A percentile compares a stretch with the other conserved stretches of the same genome.
These are phyloP conservation scores for Termitomyces sp. DNA, from an alignment of 768 basidiomycete genomes.

Conservation along the genomic window DNA sequence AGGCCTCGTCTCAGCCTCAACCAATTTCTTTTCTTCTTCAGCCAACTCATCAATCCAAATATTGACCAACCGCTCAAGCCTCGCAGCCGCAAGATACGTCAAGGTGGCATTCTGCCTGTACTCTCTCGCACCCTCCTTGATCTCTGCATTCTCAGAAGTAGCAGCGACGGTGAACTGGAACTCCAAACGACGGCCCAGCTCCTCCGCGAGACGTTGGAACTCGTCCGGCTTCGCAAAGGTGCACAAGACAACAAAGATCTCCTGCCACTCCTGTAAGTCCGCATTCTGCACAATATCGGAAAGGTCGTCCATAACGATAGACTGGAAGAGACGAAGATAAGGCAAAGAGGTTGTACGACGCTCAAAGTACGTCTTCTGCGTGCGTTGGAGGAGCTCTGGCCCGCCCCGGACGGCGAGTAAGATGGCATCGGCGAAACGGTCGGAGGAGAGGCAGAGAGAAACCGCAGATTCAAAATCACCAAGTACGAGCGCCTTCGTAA, in stretches of 20 bases:
- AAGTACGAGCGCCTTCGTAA: slow-evolving; percentile 90
- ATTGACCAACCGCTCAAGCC: slow-evolving; percentile 80
- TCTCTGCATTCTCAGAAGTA: slow-evolving; percentile 43
- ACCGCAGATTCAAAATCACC: slow-evolving; percentile 97
- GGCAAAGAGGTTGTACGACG: slow-evolving; percentile 70
- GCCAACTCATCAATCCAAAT: slow-evolving; percentile 90
- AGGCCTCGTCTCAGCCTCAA: slow-evolving; percentile 34
- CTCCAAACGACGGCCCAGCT: slow-evolving; percentile 88
- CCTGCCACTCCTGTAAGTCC: slow-evolving; percentile 91
- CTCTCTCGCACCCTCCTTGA: slow-evolving; percentile 37
- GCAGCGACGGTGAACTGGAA: slow-evolving; percentile 68
- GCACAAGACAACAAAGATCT: slow-evolving; percentile 94
- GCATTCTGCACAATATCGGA: slow-evolving; percentile 95
- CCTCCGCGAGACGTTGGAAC: slow-evolving; percentile 84
- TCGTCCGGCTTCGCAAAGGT: slow-evolving; percentile 87
- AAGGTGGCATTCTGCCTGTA: slow-evolving; percentile 86
- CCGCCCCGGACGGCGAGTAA: slow-evolving; percentile 91
- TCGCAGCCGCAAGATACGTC: slow-evolving; percentile 89
- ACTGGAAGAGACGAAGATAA: slow-evolving; percentile 92
- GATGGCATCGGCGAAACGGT: slow-evolving; percentile 93
- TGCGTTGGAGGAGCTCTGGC: slow-evolving; percentile 77
- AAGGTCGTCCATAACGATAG: slow-evolving; percentile 89
- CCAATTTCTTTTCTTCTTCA: slow-evolving; percentile 72
- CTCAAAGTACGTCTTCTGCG: slow-evolving; percentile 93
- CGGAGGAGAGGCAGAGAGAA: slow-evolving; percentile 81